These are phyloP conservation scores for Omphalotus guepiniiformis DNA, from an alignment of 768 basidiomycete genomes.

Conservation along the genomic window DNA sequence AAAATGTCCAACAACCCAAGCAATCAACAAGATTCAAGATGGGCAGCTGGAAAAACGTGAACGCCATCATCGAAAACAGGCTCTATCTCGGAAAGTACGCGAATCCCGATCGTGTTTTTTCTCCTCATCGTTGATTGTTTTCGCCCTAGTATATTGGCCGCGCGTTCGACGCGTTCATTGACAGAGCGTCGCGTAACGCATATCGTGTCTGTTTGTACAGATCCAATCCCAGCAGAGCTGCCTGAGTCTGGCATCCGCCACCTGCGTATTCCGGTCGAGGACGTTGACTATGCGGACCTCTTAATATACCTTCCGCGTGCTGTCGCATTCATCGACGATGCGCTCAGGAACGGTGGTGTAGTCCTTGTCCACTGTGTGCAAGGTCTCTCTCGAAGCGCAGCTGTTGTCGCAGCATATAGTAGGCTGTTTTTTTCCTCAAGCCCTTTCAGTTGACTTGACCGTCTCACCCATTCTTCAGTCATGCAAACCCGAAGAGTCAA, in stretches of 20 bases:
- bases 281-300: slow-evolving; percentile 66
- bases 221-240: slow-evolving; percentile 65
- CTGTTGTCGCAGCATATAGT: slow-evolving; percentile 78
- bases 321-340: slow-evolving; percentile 63
- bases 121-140: slow-evolving; percentile 13
- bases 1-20: neutral
- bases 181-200: slow-evolving; percentile 75
- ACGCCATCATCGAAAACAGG: slow-evolving; percentile 58
- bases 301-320: slow-evolving; percentile 62
- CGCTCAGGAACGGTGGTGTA: slow-evolving; percentile 51
- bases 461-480: slow-evolving; percentile 36
- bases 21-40: slow-evolving; percentile 35
- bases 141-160: slow-evolving; percentile 57
- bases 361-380: slow-evolving; percentile 67
- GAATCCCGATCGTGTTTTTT: slow-evolving; percentile 16
- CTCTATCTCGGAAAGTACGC: slow-evolving; percentile 76
- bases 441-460: slow-evolving; percentile 3
- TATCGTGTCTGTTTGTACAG: slow-evolving; percentile 72
- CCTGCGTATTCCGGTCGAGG: slow-evolving; percentile 66
- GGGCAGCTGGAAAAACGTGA: slow-evolving; percentile 60
- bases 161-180: slow-evolving; percentile 65
- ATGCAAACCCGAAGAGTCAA: slow-evolving; percentile 61
- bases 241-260: slow-evolving; percentile 68
- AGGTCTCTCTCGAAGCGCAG: slow-evolving; percentile 61
- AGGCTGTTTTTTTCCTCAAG: slow-evolving; percentile 21